These are phyloP conservation scores for Clavariopsis aquatica DNA, from an alignment of 495 filamentous ascomycete genomes.

Conservation along the genomic window DNA sequence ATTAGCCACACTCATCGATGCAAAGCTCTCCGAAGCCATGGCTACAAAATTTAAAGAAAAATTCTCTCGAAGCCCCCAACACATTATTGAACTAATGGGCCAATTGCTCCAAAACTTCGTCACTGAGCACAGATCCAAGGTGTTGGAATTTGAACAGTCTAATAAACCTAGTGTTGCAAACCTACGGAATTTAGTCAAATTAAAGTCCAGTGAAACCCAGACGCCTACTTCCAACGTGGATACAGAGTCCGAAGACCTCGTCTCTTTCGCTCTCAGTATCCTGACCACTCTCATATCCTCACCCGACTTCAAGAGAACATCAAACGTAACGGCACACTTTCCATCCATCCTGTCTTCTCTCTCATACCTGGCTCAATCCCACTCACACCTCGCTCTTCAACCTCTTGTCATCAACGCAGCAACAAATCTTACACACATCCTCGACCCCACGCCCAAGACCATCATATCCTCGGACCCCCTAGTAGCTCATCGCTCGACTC, in stretches of 20 bases:
- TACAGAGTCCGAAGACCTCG: slow-evolving; percentile 32
- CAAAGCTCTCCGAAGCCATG: slow-evolving; percentile 67
- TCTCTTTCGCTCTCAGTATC: slow-evolving; percentile 36
- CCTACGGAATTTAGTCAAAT: slow-evolving; percentile 19
- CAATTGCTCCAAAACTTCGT: slow-evolving; percentile 54
- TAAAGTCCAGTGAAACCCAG: neutral
- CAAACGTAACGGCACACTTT: slow-evolving; percentile 1
- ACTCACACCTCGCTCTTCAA: slow-evolving; percentile 4
- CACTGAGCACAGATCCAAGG: slow-evolving; percentile 41
- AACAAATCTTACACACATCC: slow-evolving; percentile 10
- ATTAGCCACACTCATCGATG: slow-evolving; percentile 56
- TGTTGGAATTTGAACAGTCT: slow-evolving; percentile 14
- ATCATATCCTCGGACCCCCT: neutral
- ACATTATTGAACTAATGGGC: slow-evolving; percentile 63
- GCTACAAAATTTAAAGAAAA: slow-evolving; percentile 67
- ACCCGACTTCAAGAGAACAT: slow-evolving; percentile 24
- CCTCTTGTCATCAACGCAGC: slow-evolving; percentile 27
- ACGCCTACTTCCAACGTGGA: neutral
- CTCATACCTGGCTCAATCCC: slow-evolving; percentile 13
- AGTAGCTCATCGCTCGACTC: slow-evolving; percentile 37
- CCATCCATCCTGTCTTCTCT: slow-evolving; percentile 14
- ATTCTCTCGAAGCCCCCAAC: slow-evolving; percentile 62
- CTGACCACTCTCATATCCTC: slow-evolving; percentile 26
- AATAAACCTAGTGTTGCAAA: slow-evolving; percentile 19
- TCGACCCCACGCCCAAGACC: neutral